Conservation (phyloP, 2,329 filamentous ascomycete genomes). For the Aulographum hederae region DNA sequence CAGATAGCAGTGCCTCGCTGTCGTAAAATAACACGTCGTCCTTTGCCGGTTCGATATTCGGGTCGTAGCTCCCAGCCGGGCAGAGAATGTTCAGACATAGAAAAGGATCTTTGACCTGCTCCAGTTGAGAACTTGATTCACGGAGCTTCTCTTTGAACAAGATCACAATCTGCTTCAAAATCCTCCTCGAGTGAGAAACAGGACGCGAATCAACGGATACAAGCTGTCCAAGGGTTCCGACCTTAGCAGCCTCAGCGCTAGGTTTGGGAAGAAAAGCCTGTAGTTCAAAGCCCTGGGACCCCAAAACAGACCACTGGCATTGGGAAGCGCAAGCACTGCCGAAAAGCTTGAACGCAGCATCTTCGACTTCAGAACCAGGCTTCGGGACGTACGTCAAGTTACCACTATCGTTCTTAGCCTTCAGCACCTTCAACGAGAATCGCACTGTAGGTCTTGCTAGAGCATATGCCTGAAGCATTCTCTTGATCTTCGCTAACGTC, state of each 20-base stretch:
- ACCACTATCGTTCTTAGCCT: constrained; percentile 28
- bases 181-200: constrained; percentile 35
- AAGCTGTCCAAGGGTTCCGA: constrained; percentile 30
- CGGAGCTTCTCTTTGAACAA: constrained; percentile 34
- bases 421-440: constrained; percentile 40
- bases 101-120: constrained; percentile 34
- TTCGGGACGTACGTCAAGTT: constrained; percentile 47
- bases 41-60: constrained; percentile 54
- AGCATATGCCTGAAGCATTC: constrained; percentile 44
- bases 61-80: constrained; percentile 45
- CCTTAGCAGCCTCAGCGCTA: constrained; percentile 21
- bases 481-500: constrained; percentile 37
- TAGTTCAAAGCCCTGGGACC: constrained; percentile 26
- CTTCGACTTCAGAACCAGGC: constrained; percentile 24
- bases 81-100: constrained; percentile 46
- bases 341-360: constrained; percentile 44
- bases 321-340: constrained; percentile 37
- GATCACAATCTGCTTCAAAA: constrained; percentile 38
- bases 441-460: constrained; percentile 46
- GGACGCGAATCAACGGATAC: constrained; percentile 53
- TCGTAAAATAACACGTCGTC: constrained; percentile 52
- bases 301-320: constrained; percentile 26
- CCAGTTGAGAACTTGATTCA: constrained; percentile 9
- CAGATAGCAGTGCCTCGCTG: constrained; percentile 25
- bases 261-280: constrained; percentile 40